phyloP scores from a whole-genome alignment of 73 alveolate species.

The Paramecium octaurelia region DNA sequence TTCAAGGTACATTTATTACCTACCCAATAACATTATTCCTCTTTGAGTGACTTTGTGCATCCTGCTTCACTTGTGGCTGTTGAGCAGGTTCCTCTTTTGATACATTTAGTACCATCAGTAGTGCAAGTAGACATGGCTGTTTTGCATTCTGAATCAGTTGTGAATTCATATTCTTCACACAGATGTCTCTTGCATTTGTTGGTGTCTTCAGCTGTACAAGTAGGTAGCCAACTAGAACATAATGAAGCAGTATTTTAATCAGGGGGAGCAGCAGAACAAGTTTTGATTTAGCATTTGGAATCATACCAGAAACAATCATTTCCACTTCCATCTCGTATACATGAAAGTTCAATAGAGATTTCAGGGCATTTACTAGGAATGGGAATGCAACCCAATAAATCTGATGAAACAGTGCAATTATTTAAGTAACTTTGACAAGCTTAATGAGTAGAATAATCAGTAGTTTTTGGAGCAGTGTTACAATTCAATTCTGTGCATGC shows the following conservation, averaged over 20 bases:
- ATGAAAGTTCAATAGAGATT: background rate
- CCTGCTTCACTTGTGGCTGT: background rate
- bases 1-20: background rate
- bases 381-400: background rate
- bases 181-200: background rate
- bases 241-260: background rate
- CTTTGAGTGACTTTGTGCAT: background rate
- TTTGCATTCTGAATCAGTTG: background rate
- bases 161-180: slow-evolving; percentile 30
- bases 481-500: background rate
- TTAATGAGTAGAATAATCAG: background rate
- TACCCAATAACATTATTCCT: background rate
- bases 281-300: background rate
- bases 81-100: background rate
- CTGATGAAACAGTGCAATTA: background rate
- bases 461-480: background rate
- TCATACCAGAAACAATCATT: background rate
- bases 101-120: slow-evolving; percentile 9
- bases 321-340: background rate
- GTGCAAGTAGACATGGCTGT: background rate
- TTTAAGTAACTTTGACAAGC: background rate
- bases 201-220: background rate
- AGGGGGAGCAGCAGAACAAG: background rate
- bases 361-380: background rate
- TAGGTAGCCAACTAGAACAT: background rate